Conservation (phyloP, 2,329 filamentous ascomycete species). For the Paecilomyces dactylethromorphus region DNA sequence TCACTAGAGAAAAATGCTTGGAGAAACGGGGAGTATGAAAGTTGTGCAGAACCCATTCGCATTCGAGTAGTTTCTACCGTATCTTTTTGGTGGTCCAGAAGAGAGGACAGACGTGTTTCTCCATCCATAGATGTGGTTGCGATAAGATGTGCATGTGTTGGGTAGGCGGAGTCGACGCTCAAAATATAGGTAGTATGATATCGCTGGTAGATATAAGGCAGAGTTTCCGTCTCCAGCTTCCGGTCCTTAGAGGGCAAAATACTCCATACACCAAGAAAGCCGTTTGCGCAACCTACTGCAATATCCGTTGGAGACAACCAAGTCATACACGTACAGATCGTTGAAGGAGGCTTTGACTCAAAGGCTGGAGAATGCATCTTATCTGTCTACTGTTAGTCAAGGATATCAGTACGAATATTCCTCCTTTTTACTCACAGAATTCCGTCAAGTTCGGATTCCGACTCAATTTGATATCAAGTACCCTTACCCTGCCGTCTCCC, state of each 20-base stretch:
- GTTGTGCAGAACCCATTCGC: slow-evolving; percentile 42
- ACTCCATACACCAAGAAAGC: slow-evolving; percentile 50
- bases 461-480: slow-evolving; percentile 45
- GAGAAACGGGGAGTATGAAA: slow-evolving; percentile 51
- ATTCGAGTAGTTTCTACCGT: slow-evolving; percentile 41
- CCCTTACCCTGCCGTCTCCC: slow-evolving; percentile 51
- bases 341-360: slow-evolving; percentile 42
- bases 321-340: slow-evolving; percentile 49
- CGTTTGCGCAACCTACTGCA: slow-evolving; percentile 50
- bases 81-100: slow-evolving; percentile 42
- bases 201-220: slow-evolving; percentile 30
- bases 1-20: slow-evolving; percentile 50
- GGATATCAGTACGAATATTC: background rate
- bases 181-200: slow-evolving; percentile 33
- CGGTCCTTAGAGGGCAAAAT: slow-evolving; percentile 17
- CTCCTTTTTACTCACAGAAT: slow-evolving; percentile 20
- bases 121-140: slow-evolving; percentile 50
- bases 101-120: slow-evolving; percentile 48
- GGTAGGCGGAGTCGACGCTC: slow-evolving; percentile 43
- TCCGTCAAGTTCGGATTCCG: slow-evolving; percentile 19
- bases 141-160: slow-evolving; percentile 47
- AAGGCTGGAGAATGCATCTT: slow-evolving; percentile 44
- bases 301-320: slow-evolving; percentile 53
- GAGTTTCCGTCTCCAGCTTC: slow-evolving; percentile 10
- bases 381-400: slow-evolving; percentile 17